A percentile compares a stretch with the other conserved stretches of the same genome.
Evolutionary conservation across 805 yeast species (phyloP).

Genomic region (Starmerella apis): DNA sequence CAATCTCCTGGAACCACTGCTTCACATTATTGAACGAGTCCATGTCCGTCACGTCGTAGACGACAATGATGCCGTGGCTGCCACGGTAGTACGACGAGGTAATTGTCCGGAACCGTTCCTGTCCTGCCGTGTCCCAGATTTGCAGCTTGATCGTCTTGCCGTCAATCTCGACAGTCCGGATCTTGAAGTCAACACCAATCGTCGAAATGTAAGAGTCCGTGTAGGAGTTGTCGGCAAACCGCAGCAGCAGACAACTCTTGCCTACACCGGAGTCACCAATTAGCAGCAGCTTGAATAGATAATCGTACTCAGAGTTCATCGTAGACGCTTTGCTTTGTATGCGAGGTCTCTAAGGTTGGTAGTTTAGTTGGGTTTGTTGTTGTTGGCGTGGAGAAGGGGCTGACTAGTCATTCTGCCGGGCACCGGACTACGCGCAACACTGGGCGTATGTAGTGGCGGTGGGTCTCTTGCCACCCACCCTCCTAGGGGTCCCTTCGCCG

Average conservation of each 20-base stretch:
- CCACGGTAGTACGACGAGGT: constrained; percentile 97
- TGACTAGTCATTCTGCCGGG: background rate
- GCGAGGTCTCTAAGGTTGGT: background rate
- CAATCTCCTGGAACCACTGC: constrained; percentile 98
- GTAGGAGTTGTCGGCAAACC: constrained; percentile 96
- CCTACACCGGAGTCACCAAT: constrained; percentile 99
- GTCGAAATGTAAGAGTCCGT: constrained; percentile 95
- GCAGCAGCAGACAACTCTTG: constrained; percentile 83
- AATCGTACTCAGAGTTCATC: constrained; percentile 69
- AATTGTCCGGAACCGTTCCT: constrained; percentile 94
- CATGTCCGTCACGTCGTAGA: constrained; percentile 95
- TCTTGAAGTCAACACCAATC: constrained; percentile 90
- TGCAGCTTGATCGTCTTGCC: constrained; percentile 96
- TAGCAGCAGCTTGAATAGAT: constrained; percentile 82
- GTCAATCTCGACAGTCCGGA: constrained; percentile 61
- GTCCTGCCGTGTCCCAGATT: constrained; percentile 99
- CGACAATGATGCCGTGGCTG: constrained; percentile 96
- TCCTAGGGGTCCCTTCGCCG: no score
- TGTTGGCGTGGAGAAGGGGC: constrained; percentile 3
- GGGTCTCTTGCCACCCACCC: background rate
- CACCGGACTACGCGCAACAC: background rate
- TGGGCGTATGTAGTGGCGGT: no score
- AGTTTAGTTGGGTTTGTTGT: constrained; percentile 1
- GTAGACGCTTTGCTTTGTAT: constrained; percentile 9
- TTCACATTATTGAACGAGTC: constrained; percentile 78